Conservation (phyloP, 129 eudicot genomes). For the Gnaphalium uliginosum region DNA sequence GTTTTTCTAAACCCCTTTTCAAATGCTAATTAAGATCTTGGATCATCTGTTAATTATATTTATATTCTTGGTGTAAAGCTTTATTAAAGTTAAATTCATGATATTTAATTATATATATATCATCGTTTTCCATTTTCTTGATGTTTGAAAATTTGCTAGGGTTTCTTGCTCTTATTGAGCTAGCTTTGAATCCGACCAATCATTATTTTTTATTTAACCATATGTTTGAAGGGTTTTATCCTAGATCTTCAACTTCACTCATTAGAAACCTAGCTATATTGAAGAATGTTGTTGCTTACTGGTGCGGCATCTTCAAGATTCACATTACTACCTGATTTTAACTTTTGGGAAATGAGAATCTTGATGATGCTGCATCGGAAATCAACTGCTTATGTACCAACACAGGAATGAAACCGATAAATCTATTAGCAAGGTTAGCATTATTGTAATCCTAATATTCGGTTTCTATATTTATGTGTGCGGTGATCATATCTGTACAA, state of each 20-base stretch:
- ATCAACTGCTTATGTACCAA: slow-evolving; percentile 26
- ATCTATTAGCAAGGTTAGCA: slow-evolving; percentile 4
- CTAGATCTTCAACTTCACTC: background rate
- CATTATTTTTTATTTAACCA: background rate
- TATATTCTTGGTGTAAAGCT: background rate
- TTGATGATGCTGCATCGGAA: slow-evolving; percentile 62
- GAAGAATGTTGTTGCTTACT: slow-evolving; percentile 29
- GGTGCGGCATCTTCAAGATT: slow-evolving; percentile 40
- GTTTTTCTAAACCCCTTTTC: background rate
- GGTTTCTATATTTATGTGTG: background rate
- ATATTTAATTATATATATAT: no score
- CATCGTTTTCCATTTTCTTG: background rate
- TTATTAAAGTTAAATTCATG: background rate
- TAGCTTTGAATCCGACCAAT: background rate
- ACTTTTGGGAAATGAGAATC: slow-evolving; percentile 40
- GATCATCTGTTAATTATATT: slow-evolving; percentile 6
- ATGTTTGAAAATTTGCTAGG: background rate
- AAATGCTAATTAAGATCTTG: background rate
- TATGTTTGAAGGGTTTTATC: background rate
- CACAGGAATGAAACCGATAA: background rate
- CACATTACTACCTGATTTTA: slow-evolving; percentile 21
- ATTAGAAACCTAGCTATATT: no score
- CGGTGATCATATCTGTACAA: no score
- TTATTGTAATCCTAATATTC: background rate
- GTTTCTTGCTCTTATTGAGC: slow-evolving; percentile 21